Percentiles rank a stretch among this genome's conserved stretches.
Evolutionary conservation across 2,329 filamentous ascomycete genomes (phyloP).

Genomic region (Penicillium sp.): DNA sequence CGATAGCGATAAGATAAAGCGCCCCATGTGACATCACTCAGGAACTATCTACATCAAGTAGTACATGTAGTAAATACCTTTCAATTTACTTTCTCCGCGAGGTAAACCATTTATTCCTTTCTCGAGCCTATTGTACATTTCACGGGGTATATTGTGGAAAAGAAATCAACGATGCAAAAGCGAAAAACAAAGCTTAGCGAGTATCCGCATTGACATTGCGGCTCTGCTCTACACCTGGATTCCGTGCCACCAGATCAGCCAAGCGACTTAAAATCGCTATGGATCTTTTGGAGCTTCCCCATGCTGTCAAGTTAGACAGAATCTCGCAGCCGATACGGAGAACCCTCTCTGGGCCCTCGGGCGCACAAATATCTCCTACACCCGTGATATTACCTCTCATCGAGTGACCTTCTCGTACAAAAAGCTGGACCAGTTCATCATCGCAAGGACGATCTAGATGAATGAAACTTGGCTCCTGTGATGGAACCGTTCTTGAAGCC

Average conservation of each 20-base stretch:
- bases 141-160: not conserved
- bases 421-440: conserved; percentile 59
- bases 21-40: conserved; percentile 26
- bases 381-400: conserved; percentile 55
- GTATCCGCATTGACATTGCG: conserved; percentile 1
- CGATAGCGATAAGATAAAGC: conserved; percentile 1
- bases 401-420: conserved; percentile 50
- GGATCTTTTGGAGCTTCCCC: conserved; percentile 38
- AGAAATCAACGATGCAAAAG: not conserved
- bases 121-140: conserved; percentile 1
- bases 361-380: conserved; percentile 52
- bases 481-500: conserved; percentile 9
- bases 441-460: conserved; percentile 57
- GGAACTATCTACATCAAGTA: not conserved
- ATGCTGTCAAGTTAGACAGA: conserved; percentile 34
- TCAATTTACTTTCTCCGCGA: not conserved
- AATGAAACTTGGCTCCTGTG: conserved; percentile 46
- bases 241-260: conserved; percentile 23
- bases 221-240: conserved; percentile 6
- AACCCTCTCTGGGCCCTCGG: conserved; percentile 38
- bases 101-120: not conserved
- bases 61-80: not conserved
- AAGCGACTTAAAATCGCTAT: conserved; percentile 33
- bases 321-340: conserved; percentile 41
- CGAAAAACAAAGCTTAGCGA: not conserved